Percentiles rank a stretch among this genome's conserved stretches.
phyloP scores from a whole-genome alignment of 257 asterid genomes.

The Fraxinus excelsior region DNA sequence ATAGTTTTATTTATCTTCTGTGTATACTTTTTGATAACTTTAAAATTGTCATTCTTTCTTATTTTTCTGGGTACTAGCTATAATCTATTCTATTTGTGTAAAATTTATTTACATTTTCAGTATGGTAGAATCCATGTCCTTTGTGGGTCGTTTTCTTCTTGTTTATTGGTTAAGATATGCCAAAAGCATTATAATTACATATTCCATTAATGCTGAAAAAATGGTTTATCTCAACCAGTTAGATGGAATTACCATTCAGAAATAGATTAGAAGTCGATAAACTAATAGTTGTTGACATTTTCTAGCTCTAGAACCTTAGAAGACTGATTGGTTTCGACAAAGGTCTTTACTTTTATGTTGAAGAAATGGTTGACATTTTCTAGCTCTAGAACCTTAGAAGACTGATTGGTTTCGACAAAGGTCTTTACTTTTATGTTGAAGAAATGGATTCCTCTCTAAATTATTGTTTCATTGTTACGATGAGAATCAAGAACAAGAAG shows the following conservation, averaged over 20 bases:
- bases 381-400: background rate
- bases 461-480: background rate
- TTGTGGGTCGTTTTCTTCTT: background rate
- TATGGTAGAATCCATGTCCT: background rate
- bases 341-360: too few species aligned
- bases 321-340: background rate
- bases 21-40: background rate
- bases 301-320: background rate
- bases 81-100: background rate
- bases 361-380: background rate
- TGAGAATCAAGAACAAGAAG: background rate
- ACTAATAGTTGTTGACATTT: background rate
- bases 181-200: background rate
- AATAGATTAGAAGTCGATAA: constrained; percentile 22
- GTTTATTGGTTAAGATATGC: background rate
- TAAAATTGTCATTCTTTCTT: background rate
- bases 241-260: background rate
- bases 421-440: background rate
- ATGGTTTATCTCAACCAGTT: too few species aligned
- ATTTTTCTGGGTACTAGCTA: background rate
- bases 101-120: background rate
- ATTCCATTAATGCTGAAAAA: constrained; percentile 9
- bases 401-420: background rate
- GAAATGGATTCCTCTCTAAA: background rate
- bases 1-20: background rate